Base-by-base conservation (phyloP, 1,284 basidiomycete genomes). In the Moesziomyces sp. region DNA sequence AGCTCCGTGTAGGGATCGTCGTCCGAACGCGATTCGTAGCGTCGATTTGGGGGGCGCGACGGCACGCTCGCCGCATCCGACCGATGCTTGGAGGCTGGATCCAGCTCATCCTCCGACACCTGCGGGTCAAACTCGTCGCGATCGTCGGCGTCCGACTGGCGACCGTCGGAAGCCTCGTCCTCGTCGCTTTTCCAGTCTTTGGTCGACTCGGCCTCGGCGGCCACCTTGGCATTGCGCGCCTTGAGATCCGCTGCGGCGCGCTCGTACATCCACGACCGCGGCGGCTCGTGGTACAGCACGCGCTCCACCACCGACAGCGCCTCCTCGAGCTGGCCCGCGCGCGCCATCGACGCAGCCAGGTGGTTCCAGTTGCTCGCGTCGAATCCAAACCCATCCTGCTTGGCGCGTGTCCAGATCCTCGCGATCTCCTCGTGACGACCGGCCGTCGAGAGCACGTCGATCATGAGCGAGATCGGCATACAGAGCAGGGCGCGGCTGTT, bases 351-450 rank as follows among this genome's bases (percentile, higher is more conserved):
- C 4, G 90, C 86, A 24, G 88, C 88, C 24, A 96, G 87, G 78
- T 93, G 90, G 82, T 97, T 98, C 92, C 93, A 99, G 85, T 97
- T 98, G 77, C 92, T 90, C 13, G 92, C 88, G 82, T 97, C 93
- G 80, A 95, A 94, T 3, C 87, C 87, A 75, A 96, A 92, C 1
- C 93, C 93, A n/a, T 87, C 84, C 7, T 85, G 73, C 67, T 89
- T 88, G 49, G 93, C 88, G 30, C 86, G 82, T 18, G 86, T 85
- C 95, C 96, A 98, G 0, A 88, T 86, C 13, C 85, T 81, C 19
- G 90, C 88, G 43, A 97, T 88, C 58, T 90, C 88, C 1, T 86
- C 85, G 3, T 92, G 92, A 42, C 94, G 85, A 1, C 76, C 81
- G 7, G 74, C 74, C 0, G 42, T 46, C 2, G 76, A 70, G 9